Conservation (phyloP, 805 yeast species). For the Starmerella bombi region DNA sequence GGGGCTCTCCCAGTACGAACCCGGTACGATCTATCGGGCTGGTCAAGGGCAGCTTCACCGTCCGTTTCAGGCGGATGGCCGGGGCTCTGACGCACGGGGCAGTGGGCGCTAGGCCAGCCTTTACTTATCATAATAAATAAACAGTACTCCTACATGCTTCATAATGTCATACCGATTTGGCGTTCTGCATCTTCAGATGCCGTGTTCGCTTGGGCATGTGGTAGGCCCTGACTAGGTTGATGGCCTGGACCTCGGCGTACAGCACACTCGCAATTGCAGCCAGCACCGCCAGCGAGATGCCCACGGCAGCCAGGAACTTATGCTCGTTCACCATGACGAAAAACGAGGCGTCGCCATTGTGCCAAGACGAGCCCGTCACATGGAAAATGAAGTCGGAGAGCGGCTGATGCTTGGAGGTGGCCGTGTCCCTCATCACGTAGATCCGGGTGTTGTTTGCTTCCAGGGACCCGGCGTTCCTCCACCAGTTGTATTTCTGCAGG, state of each 20-base stretch:
- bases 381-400: constrained; percentile 52
- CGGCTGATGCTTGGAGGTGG: constrained; percentile 47
- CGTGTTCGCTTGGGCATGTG: too few relatives aligned
- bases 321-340: constrained; percentile 64
- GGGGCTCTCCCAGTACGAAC: not conserved
- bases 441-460: constrained; percentile 38
- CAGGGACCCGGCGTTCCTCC: constrained; percentile 28
- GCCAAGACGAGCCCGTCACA: constrained; percentile 85
- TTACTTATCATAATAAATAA: too few relatives aligned
- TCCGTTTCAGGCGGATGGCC: too few relatives aligned
- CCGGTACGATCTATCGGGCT: too few relatives aligned
- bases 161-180: too few relatives aligned
- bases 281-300: not conserved
- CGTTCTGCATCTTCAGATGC: too few relatives aligned
- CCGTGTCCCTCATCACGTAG: constrained; percentile 52
- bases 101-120: too few relatives aligned
- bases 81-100: too few relatives aligned
- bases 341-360: constrained; percentile 70
- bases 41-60: too few relatives aligned
- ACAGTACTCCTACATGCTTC: too few relatives aligned
- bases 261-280: not conserved
- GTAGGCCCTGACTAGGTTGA: not conserved
- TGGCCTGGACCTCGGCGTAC: not conserved
- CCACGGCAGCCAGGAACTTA: constrained; percentile 5
- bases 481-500: constrained; percentile 63